Evolutionary conservation across 2,329 filamentous ascomycete genomes (phyloP).

Genomic region (Botrytis tulipae): DNA sequence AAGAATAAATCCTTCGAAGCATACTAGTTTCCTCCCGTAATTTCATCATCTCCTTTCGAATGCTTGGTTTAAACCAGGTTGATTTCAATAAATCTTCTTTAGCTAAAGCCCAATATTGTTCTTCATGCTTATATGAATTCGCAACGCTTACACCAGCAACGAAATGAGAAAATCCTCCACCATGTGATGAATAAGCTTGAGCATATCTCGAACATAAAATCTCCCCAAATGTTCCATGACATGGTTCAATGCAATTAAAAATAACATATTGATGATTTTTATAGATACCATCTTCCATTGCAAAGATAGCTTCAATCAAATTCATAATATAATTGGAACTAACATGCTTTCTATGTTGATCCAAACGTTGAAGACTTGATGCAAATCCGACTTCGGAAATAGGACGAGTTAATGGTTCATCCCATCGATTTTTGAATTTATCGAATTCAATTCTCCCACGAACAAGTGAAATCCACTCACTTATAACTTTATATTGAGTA

Average conservation of each 20-base stretch:
- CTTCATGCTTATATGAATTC: not conserved
- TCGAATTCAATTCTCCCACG: not conserved
- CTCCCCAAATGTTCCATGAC: conserved; percentile 1
- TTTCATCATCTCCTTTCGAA: not conserved
- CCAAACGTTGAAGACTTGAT: not conserved
- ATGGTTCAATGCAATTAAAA: not conserved
- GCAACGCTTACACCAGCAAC: not conserved
- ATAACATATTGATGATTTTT: not conserved
- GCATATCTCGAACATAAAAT: conserved; percentile 5
- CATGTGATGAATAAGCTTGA: not conserved
- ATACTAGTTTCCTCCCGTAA: not conserved
- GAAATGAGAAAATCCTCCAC: not conserved
- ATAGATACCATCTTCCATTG: not conserved
- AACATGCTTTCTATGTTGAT: not conserved
- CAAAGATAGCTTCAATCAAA: not conserved
- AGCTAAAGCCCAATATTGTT: not conserved
- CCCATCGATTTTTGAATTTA: not conserved
- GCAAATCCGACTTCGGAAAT: conserved; percentile 7
- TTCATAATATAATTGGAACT: conserved; percentile 9
- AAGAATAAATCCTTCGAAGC: not conserved
- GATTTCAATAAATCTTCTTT: not conserved
- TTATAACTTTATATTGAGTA: not conserved
- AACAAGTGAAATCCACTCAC: not conserved
- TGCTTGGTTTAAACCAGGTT: not conserved
- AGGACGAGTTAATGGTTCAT: not conserved